These are phyloP conservation scores for Combretum micranthum DNA, from an alignment of 345 rosid species.

Conservation along the genomic window DNA sequence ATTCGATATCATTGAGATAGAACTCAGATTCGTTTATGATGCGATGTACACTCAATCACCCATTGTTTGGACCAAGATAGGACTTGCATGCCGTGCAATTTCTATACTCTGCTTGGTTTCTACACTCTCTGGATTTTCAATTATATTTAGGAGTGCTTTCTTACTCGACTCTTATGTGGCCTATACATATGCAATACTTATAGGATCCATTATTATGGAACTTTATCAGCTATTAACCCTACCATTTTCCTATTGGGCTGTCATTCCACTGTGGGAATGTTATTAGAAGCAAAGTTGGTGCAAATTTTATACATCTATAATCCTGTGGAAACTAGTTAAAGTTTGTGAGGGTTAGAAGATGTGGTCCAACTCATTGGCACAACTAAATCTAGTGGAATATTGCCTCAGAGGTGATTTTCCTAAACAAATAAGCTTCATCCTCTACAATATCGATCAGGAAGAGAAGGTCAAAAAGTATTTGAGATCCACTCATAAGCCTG, in stretches of 20 bases:
- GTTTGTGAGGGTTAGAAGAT: neutral
- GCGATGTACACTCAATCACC: neutral
- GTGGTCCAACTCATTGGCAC: no score
- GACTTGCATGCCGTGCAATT: no score
- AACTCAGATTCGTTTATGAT: conserved; percentile 1
- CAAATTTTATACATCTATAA: no score
- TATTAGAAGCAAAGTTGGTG: no score
- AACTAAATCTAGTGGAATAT: no score
- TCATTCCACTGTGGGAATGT: neutral
- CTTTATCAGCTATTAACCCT: neutral
- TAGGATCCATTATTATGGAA: neutral
- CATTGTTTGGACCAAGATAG: no score
- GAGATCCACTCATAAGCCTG: no score
- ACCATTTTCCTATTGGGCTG: neutral
- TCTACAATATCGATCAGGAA: no score
- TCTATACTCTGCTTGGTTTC: conserved; percentile 1
- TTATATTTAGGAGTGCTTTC: neutral
- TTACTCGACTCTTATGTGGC: neutral
- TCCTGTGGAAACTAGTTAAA: fast-evolving
- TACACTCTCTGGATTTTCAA: neutral
- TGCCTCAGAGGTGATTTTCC: no score
- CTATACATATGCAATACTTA: neutral
- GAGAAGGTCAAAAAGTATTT: no score
- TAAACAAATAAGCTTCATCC: no score
- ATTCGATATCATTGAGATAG: neutral